These are phyloP conservation scores for Aureobasidium sp. DNA, from an alignment of 2,329 filamentous ascomycete genomes.

Conservation along the genomic window DNA sequence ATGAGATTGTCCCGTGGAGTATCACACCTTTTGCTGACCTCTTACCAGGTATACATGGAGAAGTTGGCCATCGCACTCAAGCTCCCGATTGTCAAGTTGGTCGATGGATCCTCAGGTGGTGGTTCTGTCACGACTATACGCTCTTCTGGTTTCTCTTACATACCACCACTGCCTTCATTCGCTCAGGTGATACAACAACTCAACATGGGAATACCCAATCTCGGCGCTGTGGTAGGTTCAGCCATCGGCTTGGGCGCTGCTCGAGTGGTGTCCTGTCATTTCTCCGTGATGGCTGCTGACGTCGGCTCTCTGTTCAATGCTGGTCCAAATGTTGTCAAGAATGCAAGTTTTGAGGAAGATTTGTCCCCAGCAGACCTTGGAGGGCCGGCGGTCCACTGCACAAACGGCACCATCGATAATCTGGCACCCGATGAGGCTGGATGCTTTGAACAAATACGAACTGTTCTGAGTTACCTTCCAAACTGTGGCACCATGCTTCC, in stretches of 20 bases:
- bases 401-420: slow-evolving; percentile 61
- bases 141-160: slow-evolving; percentile 51
- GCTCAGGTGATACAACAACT: slow-evolving; percentile 50
- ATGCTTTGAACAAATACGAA: slow-evolving; percentile 55
- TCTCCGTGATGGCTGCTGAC: slow-evolving; percentile 59
- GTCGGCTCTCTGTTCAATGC: slow-evolving; percentile 58
- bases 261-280: slow-evolving; percentile 55
- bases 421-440: slow-evolving; percentile 53
- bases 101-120: slow-evolving; percentile 57
- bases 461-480: slow-evolving; percentile 51
- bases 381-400: slow-evolving; percentile 55
- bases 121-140: slow-evolving; percentile 55
- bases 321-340: slow-evolving; percentile 55
- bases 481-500: slow-evolving; percentile 51
- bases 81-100: slow-evolving; percentile 56
- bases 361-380: slow-evolving; percentile 53
- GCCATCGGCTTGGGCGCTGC: slow-evolving; percentile 59
- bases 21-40: slow-evolving; percentile 39
- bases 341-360: slow-evolving; percentile 59
- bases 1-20: background rate
- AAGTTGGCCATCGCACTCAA: slow-evolving; percentile 52
- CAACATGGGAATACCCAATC: slow-evolving; percentile 57
- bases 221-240: slow-evolving; percentile 56
- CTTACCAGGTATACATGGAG: slow-evolving; percentile 47
- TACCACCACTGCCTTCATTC: slow-evolving; percentile 52